Conservation (phyloP, 345 rosid genomes). For the Eucalyptus melliodora region DNA sequence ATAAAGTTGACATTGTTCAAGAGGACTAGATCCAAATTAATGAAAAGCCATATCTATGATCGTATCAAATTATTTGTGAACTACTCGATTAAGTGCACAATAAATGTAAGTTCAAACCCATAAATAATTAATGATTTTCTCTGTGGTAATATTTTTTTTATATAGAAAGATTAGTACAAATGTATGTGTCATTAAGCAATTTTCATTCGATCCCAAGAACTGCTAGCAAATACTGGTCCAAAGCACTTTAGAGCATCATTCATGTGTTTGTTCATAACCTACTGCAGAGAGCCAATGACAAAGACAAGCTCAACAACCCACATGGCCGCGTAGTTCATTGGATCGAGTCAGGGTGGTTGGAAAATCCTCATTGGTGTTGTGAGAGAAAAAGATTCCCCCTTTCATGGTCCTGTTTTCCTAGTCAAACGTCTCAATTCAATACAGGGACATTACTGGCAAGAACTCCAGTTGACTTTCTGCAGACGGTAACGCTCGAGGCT, state of each 20-base stretch:
- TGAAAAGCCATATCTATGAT: not conserved
- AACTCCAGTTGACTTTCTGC: not conserved
- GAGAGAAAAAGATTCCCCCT: not conserved
- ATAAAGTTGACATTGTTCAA: not conserved
- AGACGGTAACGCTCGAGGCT: not conserved
- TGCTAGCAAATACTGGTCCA: not conserved
- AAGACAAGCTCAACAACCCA: not conserved
- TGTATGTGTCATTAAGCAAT: not conserved
- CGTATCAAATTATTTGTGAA: accelerated
- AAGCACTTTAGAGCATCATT: not conserved
- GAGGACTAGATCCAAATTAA: not conserved
- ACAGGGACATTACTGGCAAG: not conserved
- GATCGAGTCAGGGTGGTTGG: not conserved
- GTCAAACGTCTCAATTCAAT: not conserved
- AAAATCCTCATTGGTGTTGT: not conserved
- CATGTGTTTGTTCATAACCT: not conserved
- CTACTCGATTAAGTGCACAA: not conserved
- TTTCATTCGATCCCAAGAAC: not conserved
- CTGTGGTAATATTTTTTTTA: not conserved
- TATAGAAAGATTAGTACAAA: not conserved
- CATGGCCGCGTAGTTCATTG: not conserved
- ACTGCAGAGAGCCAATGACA: not conserved
- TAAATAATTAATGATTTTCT: not conserved
- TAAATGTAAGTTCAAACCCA: not conserved
- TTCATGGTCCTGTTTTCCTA: not conserved